Base-by-base conservation (phyloP, 129 eudicot genomes). In the Flaveria ramosissima region DNA sequence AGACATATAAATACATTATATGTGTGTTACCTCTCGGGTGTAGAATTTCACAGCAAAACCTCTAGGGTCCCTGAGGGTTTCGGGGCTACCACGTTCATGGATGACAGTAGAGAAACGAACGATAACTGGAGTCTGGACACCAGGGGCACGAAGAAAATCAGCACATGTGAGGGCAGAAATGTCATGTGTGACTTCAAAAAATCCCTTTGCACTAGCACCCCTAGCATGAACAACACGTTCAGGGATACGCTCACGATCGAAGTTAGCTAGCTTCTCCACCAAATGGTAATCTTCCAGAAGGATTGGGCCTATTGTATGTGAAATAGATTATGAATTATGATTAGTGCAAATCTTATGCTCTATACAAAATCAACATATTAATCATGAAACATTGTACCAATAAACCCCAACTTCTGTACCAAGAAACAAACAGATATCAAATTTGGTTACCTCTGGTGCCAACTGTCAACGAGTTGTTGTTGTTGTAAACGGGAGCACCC, bases 161-260 rank as follows among this genome's bases (percentile, higher is more conserved):
- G 97, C 97, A 82, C 97, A 92, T 17, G 97, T 78, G 62, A 92
- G 97, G 71, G 77, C 82, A 57, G 92, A 41, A 32, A 92, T 77
- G 73, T 92, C 97, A 80, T 92, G 71, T 36, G 71, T 66, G 71
- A 66, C 71, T 17, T 66, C 71, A 9, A 66, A 66, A 41, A 66
- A 66, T 3, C 71, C 71, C 71, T 66, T 66, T 14, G 71, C 71
- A 66, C 71, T 66, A 24, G 71, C 71, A 66, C 97, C 95, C 72
- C 97, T 85, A 7, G 97, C 97, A 68, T 89, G 97, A 57, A 91
- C 97, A 56, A 91, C 95, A 74, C 95, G 97, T 82, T 91, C 97
- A 3, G 97, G 97, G 73, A 89, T 91, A 53, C 97, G 86, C 78
- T 91, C 97, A 23, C 97, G 78, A n/a, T 89, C 97, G 41, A 89